Conservation (phyloP, 495 filamentous ascomycete species). For the Filosporella fistucella region DNA sequence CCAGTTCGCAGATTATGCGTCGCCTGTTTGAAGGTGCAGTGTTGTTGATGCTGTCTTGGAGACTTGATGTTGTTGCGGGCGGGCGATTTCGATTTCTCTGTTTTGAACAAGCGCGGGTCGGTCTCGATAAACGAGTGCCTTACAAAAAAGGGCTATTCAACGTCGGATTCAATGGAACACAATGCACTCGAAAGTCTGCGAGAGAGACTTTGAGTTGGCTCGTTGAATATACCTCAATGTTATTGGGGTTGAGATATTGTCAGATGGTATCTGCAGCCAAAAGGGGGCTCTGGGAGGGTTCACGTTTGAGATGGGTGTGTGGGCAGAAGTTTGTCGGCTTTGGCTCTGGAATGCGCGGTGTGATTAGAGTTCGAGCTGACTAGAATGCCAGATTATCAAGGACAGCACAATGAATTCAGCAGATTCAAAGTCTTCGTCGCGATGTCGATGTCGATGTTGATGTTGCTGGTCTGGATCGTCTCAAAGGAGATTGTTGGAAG, state of each 20-base stretch:
- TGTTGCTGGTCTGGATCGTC: constrained; percentile 5
- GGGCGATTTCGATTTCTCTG: constrained; percentile 8
- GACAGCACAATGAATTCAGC: constrained; percentile 4
- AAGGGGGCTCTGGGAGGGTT: constrained; percentile 3
- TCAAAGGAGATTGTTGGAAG: neutral
- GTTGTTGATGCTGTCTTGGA: neutral
- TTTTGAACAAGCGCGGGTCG: constrained; percentile 16
- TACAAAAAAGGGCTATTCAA: constrained; percentile 4
- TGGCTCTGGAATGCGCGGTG: constrained; percentile 5
- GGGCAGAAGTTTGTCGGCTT: constrained; percentile 1
- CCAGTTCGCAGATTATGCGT: constrained; percentile 1
- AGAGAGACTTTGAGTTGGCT: too few relatives aligned
- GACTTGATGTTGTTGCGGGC: constrained; percentile 10
- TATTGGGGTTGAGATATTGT: constrained; percentile 1
- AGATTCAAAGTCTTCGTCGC: constrained; percentile 1
- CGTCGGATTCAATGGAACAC: neutral
- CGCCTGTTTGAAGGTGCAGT: constrained; percentile 3
- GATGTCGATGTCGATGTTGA: constrained; percentile 13
- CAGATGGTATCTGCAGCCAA: constrained; percentile 8
- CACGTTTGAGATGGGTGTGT: constrained; percentile 15
- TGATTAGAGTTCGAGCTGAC: neutral
- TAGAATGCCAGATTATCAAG: constrained; percentile 8
- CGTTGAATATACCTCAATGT: too few relatives aligned
- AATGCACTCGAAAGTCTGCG: neutral
- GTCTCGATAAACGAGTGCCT: constrained; percentile 16